A percentile compares a stretch with the other conserved stretches of the same genome.
Evolutionary conservation across 176 grass and related monocot genomes (phyloP).

Genomic region (Eleusine indica): DNA sequence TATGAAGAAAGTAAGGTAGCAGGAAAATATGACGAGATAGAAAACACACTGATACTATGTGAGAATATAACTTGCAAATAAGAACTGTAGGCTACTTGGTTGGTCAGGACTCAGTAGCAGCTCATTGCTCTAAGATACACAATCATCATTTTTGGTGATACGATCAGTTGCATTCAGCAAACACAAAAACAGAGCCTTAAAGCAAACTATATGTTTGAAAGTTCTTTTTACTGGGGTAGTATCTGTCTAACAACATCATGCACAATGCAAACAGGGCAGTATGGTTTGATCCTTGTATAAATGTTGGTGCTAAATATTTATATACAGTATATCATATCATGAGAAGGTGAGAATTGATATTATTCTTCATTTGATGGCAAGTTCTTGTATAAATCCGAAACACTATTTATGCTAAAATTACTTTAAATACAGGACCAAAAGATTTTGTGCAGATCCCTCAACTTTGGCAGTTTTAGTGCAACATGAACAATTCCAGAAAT

Average conservation of each 20-base stretch:
- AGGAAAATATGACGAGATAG: neutral
- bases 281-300: neutral
- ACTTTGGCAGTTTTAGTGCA: neutral
- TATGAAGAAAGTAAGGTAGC: neutral
- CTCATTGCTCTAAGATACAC: neutral
- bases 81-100: neutral
- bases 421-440: neutral
- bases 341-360: neutral
- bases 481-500: neutral
- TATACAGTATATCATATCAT: neutral
- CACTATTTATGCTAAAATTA: no score
- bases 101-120: neutral
- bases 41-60: neutral
- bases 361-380: neutral
- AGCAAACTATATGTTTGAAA: neutral
- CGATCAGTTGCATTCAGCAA: neutral
- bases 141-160: neutral
- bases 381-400: no score
- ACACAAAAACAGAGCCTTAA: neutral
- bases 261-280: neutral
- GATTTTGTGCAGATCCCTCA: neutral
- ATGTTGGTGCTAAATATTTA: neutral
- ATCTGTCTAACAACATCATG: neutral
- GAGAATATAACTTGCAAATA: neutral
- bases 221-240: neutral